Evolutionary conservation across 2,329 filamentous ascomycete species (phyloP), one percentile per base, ranked within the genome.

Genomic region (Sarocladiaceae sp.): DNA sequence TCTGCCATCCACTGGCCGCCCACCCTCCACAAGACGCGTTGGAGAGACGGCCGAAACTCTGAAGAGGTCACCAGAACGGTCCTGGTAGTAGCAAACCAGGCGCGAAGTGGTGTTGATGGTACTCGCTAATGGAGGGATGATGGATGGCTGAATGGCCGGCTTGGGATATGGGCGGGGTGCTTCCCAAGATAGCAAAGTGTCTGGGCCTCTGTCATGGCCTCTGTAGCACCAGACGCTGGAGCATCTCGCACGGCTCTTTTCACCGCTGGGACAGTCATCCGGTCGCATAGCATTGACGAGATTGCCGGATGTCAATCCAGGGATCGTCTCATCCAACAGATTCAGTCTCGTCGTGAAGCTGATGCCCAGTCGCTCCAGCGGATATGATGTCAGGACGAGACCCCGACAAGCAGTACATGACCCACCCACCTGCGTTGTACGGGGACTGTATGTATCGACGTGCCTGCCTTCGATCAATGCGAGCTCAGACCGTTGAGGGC

Each of bases 121-220:
- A 40, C 37, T 40, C 17, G 37, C 8, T n/a, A n/a, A n/a, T n/a
- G n/a, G n/a, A n/a, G n/a, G n/a, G n/a, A n/a, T n/a, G 29, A 33
- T 33, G 29, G 29, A 33, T 46, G 44, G 13, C 11, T 44, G 40
- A 23, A 44, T 25, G 40, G 40, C 40, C 40, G 40, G 40, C 40
- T 44, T 44, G 40, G 40, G 40, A 44, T 44, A 44, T 44, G 40
- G 15, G 40, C 40, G 40, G 40, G 40, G 40, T 44, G 10, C n/a
- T 17, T 37, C 35, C 35, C n/a, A n/a, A n/a, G n/a, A n/a, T n/a
- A n/a, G n/a, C n/a, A n/a, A n/a, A n/a, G n/a, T n/a, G n/a, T n/a
- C n/a, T n/a, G n/a, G n/a, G n/a, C n/a, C n/a, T n/a, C n/a, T n/a
- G n/a, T n/a, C n/a, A n/a, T n/a, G n/a, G n/a, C n/a, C n/a, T n/a